Evolutionary conservation across 192 early-diverging fungal species (phyloP).

Genomic region (Coemansia sp.): DNA sequence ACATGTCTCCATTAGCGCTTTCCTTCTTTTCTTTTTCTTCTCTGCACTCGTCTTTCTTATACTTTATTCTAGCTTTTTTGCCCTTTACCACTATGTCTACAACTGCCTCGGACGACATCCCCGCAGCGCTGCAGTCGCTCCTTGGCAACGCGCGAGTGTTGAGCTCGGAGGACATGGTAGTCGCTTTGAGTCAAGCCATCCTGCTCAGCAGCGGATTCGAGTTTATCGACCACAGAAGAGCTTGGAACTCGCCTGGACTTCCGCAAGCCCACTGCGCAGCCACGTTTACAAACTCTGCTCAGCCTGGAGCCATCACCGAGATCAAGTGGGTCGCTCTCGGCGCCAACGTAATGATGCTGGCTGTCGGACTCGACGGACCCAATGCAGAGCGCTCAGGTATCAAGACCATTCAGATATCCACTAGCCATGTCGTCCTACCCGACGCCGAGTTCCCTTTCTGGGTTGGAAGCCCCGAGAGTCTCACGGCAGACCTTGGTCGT

Average conservation of each 20-base stretch:
- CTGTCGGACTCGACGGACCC: background rate
- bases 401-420: constrained; percentile 19
- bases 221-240: constrained; percentile 5
- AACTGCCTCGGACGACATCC: background rate
- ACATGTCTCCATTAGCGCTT: no score
- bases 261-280: constrained; percentile 19
- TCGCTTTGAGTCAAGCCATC: constrained; percentile 40
- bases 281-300: constrained; percentile 7
- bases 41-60: background rate
- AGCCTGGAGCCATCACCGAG: constrained; percentile 16
- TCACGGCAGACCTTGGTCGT: background rate
- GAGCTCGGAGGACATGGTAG: constrained; percentile 35
- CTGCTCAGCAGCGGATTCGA: constrained; percentile 27
- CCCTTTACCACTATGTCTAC: background rate
- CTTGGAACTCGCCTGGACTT: constrained; percentile 32
- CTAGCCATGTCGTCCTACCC: constrained; percentile 6
- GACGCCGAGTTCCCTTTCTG: constrained; percentile 25
- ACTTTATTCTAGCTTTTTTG: background rate
- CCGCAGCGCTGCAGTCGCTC: constrained; percentile 13
- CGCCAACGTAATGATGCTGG: constrained; percentile 28
- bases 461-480: background rate
- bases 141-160: constrained; percentile 22
- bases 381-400: background rate
- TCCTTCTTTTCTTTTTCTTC: constrained; percentile 1
- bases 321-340: constrained; percentile 34